These are phyloP conservation scores for Flaveria bidentis DNA, from an alignment of 129 eudicot genomes.

Conservation along the genomic window DNA sequence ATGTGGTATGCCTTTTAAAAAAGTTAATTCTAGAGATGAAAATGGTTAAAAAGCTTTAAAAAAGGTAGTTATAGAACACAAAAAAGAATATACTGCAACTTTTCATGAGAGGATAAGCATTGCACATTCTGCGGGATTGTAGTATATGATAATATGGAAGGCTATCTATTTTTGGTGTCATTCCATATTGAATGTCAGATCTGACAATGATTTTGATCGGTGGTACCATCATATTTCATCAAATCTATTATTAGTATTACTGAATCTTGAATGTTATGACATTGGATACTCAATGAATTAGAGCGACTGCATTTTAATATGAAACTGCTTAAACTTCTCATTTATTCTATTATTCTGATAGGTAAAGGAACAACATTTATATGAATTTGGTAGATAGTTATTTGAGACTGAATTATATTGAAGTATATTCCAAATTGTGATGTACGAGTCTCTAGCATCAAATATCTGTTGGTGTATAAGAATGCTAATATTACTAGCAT, in stretches of 20 bases:
- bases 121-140: not conserved
- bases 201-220: not conserved
- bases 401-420: not conserved
- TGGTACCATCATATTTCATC: not conserved
- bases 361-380: not conserved
- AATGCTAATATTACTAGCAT: not conserved
- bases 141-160: constrained; percentile 1
- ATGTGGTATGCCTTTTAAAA: not conserved
- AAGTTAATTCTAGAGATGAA: not conserved
- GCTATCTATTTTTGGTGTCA: constrained; percentile 8
- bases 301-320: not conserved
- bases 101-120: not conserved
- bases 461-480: not conserved
- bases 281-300: not conserved
- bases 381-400: not conserved
- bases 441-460: not conserved
- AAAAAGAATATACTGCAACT: not conserved
- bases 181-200: constrained; percentile 6
- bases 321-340: not conserved
- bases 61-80: not conserved
- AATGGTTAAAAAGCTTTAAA: not conserved
- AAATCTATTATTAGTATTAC: too few relatives aligned
- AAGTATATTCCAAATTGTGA: not conserved
- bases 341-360: not conserved
- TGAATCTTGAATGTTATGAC: not conserved